phyloP scores from a whole-genome alignment of 345 rosid genomes.

The Turnera subulata region DNA sequence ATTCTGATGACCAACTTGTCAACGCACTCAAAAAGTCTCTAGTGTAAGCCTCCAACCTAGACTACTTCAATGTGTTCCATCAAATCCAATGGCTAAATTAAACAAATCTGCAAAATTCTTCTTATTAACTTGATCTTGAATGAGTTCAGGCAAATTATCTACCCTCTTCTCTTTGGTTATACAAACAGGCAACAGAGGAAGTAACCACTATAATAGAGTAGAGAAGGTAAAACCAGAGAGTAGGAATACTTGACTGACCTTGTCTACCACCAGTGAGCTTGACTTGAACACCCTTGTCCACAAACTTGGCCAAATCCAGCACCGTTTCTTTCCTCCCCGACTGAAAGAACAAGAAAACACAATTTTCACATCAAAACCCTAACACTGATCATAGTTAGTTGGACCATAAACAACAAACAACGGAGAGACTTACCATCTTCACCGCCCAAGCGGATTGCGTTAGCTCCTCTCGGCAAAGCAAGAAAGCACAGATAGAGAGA shows the following conservation, averaged over 20 bases:
- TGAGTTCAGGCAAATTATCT: no score
- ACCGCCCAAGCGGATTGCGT: no score
- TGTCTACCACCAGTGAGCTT: conserved; percentile 82
- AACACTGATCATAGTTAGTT: no score
- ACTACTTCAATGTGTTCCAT: no score
- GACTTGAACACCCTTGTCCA: conserved; percentile 97
- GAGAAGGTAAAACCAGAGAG: neutral
- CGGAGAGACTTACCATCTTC: neutral
- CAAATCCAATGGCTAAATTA: no score
- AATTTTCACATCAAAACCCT: neutral
- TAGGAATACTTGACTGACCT: conserved; percentile 46
- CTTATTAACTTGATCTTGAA: no score
- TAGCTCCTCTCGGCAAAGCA: no score
- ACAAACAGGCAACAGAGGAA: neutral
- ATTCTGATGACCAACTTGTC: no score
- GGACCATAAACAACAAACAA: neutral
- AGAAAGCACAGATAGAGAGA: no score
- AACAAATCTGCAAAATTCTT: no score
- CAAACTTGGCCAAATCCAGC: conserved; percentile 88
- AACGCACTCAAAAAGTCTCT: no score
- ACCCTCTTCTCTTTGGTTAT: neutral
- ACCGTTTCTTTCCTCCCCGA: conserved; percentile 97
- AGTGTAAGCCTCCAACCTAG: no score
- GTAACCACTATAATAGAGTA: neutral
- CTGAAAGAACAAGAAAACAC: conserved; percentile 36